These are phyloP conservation scores for Diaporthe citrichinensis DNA, from an alignment of 2,329 filamentous ascomycete genomes.

Conservation along the genomic window DNA sequence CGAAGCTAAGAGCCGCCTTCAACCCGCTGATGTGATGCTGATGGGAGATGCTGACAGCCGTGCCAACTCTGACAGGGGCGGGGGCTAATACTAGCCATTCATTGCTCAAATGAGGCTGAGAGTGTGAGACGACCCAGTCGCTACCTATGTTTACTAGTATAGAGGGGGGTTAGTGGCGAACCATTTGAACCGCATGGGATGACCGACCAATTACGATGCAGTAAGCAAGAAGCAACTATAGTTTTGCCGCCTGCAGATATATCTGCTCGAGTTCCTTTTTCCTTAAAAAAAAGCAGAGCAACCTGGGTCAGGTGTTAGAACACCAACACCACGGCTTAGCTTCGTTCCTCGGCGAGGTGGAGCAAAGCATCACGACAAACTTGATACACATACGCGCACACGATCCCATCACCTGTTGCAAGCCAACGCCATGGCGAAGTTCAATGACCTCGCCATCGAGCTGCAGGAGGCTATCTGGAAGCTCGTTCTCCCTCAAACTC, in stretches of 20 bases:
- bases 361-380: neutral
- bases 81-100: neutral
- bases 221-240: neutral
- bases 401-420: neutral
- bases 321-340: neutral
- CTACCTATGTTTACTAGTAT: no score
- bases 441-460: constrained; percentile 25
- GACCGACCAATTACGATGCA: neutral
- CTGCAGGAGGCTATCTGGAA: constrained; percentile 9
- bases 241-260: no score
- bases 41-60: neutral
- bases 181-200: neutral
- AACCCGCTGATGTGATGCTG: neutral
- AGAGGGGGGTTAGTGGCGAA: neutral
- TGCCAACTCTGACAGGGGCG: neutral
- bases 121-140: neutral
- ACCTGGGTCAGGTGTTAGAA: neutral
- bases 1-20: neutral
- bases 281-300: neutral
- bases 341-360: neutral
- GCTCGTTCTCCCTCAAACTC: constrained; percentile 1
- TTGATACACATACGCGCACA: neutral
- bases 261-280: neutral
- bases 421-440: constrained; percentile 2
- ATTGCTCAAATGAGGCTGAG: neutral